Evolutionary conservation across 257 asterid species (phyloP), one percentile per base, ranked within the genome.

Genomic region (Lantana camara): DNA sequence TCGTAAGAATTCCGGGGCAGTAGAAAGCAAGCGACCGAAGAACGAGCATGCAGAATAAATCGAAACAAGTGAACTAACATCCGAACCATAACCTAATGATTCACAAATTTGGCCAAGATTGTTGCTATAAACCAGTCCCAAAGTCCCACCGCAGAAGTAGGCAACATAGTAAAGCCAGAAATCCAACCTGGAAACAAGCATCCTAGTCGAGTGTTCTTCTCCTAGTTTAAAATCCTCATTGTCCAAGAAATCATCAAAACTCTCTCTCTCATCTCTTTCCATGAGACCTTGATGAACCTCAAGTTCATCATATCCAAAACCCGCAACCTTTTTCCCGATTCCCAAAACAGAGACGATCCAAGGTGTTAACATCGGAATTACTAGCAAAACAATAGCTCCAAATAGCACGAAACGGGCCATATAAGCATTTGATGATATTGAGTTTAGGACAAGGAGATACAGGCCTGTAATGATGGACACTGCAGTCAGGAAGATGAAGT

Each of bases 101-200:
- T 87, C 73, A 5, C 82, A 79, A 46, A 87, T 79, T 66, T 87
- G 93, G 29, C 96, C 96, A 5, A 87, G 78, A 73, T 83, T 87
- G 78, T 87, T 87, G 35, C 81, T 77, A 23, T 85, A 87, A 48
- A 79, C 83, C 15, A 87, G 71, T 37, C 86, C 90, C 5, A 80
- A 71, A 8, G 96, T 87, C 58, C 88, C 96, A 21, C 90, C 82
- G 48, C 86, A 79, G 37, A 82, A 69, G 63, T 87, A 87, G 16
- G 85, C 77, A 5, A 75, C 45, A 65, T 70, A 85, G 75, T 85
- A 87, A 9, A 87, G 76, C 96, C 96, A 87, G 57, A 87, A 87
- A 27, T 87, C 95, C 72, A 57, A 54, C 19, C 76, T 60, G 6
- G 22, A 5, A 23, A 85, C 12, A 13, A 82, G 80, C 75, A 66